A percentile compares a stretch with the other conserved stretches of the same genome.
These are phyloP conservation scores for Jaminaea rosea DNA, from an alignment of 1,284 basidiomycete species.

Conservation along the genomic window DNA sequence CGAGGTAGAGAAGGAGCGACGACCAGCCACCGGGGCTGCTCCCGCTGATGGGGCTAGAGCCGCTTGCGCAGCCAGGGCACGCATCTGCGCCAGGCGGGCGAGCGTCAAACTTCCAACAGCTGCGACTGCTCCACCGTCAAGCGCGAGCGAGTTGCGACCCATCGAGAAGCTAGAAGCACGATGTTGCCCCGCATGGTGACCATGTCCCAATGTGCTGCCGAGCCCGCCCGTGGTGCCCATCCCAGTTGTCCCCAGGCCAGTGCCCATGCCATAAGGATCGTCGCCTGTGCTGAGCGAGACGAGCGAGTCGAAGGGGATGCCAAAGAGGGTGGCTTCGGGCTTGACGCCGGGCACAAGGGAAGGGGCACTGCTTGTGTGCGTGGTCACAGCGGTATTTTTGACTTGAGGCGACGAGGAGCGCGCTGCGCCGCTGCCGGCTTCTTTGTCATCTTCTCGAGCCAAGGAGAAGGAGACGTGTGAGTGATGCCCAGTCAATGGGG, in stretches of 20 bases:
- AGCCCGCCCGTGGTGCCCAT: not conserved
- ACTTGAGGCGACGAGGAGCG: too few species aligned
- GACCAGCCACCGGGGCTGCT: not conserved
- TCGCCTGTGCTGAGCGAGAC: constrained; percentile 69
- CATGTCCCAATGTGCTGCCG: not conserved
- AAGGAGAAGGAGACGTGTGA: too few species aligned
- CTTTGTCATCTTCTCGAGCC: too few species aligned
- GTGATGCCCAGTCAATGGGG: too few species aligned
- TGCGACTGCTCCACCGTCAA: not conserved
- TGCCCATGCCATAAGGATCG: constrained; percentile 55
- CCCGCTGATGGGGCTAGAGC: not conserved
- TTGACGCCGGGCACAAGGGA: not conserved
- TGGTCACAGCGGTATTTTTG: too few species aligned
- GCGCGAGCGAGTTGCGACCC: not conserved
- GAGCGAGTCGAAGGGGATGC: constrained; percentile 70
- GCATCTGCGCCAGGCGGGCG: not conserved
- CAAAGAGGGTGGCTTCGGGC: constrained; percentile 50
- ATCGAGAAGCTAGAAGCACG: not conserved
- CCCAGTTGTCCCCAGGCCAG: not conserved
- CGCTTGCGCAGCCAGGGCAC: not conserved
- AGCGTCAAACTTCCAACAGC: too few species aligned
- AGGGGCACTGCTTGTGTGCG: too few species aligned
- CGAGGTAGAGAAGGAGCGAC: not conserved
- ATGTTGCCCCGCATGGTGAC: not conserved
- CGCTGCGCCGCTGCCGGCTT: too few species aligned